Percentiles rank a stretch among this genome's conserved stretches.
phyloP scores from a whole-genome alignment of 2,329 filamentous ascomycete species.

The Colletotrichum limetticola region DNA sequence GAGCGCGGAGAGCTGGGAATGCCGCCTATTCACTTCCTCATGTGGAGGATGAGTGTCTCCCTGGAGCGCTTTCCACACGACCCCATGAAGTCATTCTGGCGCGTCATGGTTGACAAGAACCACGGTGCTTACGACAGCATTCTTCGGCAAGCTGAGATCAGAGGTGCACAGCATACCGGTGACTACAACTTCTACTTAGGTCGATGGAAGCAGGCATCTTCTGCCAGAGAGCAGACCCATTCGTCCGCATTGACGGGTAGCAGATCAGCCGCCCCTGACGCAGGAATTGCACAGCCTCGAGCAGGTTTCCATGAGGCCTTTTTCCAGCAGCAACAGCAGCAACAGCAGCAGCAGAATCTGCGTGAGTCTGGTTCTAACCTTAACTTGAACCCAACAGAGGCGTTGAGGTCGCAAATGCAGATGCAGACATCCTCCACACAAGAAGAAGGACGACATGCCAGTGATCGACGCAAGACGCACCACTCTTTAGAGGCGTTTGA shows the following conservation, averaged over 20 bases:
- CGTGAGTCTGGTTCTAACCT: background rate
- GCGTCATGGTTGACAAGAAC: conserved; percentile 8
- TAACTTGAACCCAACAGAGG: background rate
- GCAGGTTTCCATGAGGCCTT: background rate
- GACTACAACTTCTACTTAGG: conserved; percentile 21
- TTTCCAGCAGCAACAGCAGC: background rate
- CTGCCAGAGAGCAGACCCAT: background rate
- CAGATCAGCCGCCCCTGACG: too few species aligned
- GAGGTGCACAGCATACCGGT: conserved; percentile 22
- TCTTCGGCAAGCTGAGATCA: conserved; percentile 14
- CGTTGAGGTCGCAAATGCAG: background rate
- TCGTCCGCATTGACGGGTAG: too few species aligned
- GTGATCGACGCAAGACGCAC: background rate
- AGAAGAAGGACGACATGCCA: background rate
- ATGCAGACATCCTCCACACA: background rate
- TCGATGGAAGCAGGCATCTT: background rate
- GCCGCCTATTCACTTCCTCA: conserved; percentile 51
- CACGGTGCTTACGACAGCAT: conserved; percentile 10
- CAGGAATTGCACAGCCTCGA: background rate
- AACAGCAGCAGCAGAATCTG: background rate
- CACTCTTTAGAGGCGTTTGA: background rate
- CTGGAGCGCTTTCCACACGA: conserved; percentile 9
- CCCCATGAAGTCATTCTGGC: background rate
- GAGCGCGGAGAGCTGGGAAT: conserved; percentile 42
- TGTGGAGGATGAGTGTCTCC: conserved; percentile 44